phyloP scores from a whole-genome alignment of 441 rosid species.

The Biscutella laevigata region DNA sequence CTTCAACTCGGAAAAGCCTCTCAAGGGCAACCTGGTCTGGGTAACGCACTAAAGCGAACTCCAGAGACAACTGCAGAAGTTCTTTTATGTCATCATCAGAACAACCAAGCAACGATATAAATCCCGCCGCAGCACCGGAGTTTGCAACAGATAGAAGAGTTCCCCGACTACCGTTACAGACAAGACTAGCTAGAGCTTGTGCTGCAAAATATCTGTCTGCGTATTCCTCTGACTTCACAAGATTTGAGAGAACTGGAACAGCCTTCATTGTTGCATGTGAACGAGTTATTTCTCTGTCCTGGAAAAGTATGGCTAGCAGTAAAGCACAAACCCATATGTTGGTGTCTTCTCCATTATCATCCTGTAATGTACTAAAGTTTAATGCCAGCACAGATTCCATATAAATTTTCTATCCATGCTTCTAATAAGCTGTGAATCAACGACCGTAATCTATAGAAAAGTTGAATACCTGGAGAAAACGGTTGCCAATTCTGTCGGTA shows the following conservation, averaged over 20 bases:
- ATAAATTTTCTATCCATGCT: neutral
- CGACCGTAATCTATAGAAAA: neutral
- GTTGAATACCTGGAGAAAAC: conserved; percentile 64
- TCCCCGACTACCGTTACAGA: conserved; percentile 98
- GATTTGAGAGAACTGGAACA: conserved; percentile 77
- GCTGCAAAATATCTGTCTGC: conserved; percentile 95
- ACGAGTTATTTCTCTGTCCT: conserved; percentile 94
- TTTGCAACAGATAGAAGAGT: conserved; percentile 97
- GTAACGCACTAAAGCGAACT: conserved; percentile 67
- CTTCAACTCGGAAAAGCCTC: conserved; percentile 98
- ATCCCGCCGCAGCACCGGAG: conserved; percentile 95
- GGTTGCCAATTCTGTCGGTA: conserved; percentile 62
- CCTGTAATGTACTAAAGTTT: conserved; percentile 39
- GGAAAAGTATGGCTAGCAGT: conserved; percentile 85
- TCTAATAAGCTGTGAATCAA: neutral
- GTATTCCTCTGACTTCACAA: conserved; percentile 86
- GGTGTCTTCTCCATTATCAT: conserved; percentile 77
- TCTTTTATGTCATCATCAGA: conserved; percentile 83
- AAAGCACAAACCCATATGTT: conserved; percentile 95
- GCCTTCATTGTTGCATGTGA: conserved; percentile 89
- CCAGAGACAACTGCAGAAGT: conserved; percentile 80
- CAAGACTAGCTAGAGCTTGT: conserved; percentile 88
- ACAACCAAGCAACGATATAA: conserved; percentile 92
- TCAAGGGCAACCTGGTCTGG: conserved; percentile 99
- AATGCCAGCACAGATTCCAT: conserved; percentile 9